Evolutionary conservation across 2,329 filamentous ascomycete genomes (phyloP).

Genomic region (Fusarium chlamydosporum): DNA sequence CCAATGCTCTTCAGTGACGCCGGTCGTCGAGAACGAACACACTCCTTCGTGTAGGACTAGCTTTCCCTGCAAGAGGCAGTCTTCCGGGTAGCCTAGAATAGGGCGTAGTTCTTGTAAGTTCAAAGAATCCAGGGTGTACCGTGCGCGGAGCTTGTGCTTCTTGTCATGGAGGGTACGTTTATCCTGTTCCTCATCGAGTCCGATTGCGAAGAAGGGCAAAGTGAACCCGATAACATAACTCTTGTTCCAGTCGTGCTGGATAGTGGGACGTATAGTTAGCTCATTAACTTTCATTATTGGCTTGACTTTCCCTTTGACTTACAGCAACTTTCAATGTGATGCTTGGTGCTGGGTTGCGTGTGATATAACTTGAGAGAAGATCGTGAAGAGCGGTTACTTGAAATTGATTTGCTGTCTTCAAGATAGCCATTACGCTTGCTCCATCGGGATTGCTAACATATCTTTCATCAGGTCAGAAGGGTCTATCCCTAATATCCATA

Average conservation of each 20-base stretch:
- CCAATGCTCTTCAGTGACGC: conserved; percentile 5
- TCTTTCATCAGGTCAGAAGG: neutral
- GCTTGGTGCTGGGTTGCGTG: conserved; percentile 1
- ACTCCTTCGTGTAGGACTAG: conserved; percentile 3
- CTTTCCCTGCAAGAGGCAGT: neutral
- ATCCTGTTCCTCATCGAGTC: neutral
- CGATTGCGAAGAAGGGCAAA: conserved; percentile 4
- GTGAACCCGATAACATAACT: conserved; percentile 1
- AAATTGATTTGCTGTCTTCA: conserved; percentile 11
- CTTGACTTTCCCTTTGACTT: neutral
- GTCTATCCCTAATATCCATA: neutral
- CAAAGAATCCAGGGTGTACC: neutral
- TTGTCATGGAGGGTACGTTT: neutral
- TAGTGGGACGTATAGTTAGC: neutral
- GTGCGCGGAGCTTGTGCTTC: neutral
- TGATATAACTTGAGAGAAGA: conserved; percentile 30
- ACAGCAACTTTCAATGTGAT: conserved; percentile 10
- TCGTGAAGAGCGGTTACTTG: conserved; percentile 15
- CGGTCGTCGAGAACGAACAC: neutral
- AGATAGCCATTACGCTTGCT: conserved; percentile 1
- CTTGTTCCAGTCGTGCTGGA: neutral
- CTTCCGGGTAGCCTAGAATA: neutral
- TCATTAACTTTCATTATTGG: no score
- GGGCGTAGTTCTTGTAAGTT: neutral
- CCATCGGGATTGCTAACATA: conserved; percentile 35